Evolutionary conservation across 1,284 basidiomycete species (phyloP).

Genomic region (Sanghuangporus sanghuang): DNA sequence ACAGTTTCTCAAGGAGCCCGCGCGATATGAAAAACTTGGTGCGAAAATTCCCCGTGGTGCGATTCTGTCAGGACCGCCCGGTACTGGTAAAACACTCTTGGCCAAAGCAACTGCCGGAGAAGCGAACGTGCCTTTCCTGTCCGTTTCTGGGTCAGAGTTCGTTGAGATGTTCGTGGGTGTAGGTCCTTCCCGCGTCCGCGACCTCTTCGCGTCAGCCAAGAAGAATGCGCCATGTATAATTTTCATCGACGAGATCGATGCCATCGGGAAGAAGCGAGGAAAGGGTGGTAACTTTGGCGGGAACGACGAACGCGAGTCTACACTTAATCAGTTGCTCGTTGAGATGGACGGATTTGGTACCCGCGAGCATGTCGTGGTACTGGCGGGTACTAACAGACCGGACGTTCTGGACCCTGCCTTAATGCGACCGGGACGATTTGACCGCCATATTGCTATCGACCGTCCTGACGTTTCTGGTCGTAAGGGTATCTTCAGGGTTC

Average conservation of each 20-base stretch:
- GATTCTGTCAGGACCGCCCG: slow-evolving; percentile 96
- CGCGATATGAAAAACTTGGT: slow-evolving; percentile 92
- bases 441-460: slow-evolving; percentile 95
- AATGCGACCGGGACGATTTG: slow-evolving; percentile 96
- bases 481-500: slow-evolving; percentile 92
- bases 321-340: slow-evolving; percentile 95
- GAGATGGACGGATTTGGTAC: slow-evolving; percentile 99
- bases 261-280: slow-evolving; percentile 93
- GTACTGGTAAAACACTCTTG: slow-evolving; percentile 96
- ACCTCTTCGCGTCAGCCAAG: slow-evolving; percentile 96
- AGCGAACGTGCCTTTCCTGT: slow-evolving; percentile 95
- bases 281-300: slow-evolving; percentile 89
- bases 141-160: slow-evolving; percentile 98
- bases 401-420: slow-evolving; percentile 95
- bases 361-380: slow-evolving; percentile 92
- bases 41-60: slow-evolving; percentile 99
- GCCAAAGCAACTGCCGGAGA: slow-evolving; percentile 99
- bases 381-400: slow-evolving; percentile 95
- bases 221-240: slow-evolving; percentile 99
- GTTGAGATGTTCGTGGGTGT: slow-evolving; percentile 99
- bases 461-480: slow-evolving; percentile 92
- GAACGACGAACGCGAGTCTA: slow-evolving; percentile 97
- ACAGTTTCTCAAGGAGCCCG: slow-evolving; percentile 96
- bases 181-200: slow-evolving; percentile 93
- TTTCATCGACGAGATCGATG: slow-evolving; percentile 97